Evolutionary conservation across 352 stramenopile genomes (phyloP).

Genomic region (Pythium rhizo-oryzae): DNA sequence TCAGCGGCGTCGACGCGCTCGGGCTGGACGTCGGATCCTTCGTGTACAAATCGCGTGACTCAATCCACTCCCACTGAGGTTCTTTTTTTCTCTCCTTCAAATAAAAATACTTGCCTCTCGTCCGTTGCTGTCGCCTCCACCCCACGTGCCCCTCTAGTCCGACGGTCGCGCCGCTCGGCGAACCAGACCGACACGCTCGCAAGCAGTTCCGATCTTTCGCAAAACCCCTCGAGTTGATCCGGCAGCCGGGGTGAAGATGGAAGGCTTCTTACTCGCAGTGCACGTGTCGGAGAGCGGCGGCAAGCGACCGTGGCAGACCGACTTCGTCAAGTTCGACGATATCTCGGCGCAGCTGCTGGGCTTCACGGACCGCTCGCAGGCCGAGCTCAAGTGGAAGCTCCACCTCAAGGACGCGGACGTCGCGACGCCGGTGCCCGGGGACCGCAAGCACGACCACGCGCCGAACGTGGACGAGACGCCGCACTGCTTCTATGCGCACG

Average conservation of each 20-base stretch:
- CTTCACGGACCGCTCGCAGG: slow-evolving; percentile 54
- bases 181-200: too few species aligned
- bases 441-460: slow-evolving; percentile 46
- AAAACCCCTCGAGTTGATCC: neutral
- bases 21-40: slow-evolving; percentile 64
- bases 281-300: slow-evolving; percentile 28
- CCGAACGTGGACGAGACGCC: slow-evolving; percentile 47
- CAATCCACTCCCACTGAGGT: slow-evolving; percentile 14
- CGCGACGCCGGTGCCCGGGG: slow-evolving; percentile 53
- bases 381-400: slow-evolving; percentile 53
- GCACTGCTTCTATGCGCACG: slow-evolving; percentile 65
- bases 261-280: slow-evolving; percentile 49
- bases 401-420: slow-evolving; percentile 54
- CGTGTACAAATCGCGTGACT: slow-evolving; percentile 38
- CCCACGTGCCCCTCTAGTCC: neutral
- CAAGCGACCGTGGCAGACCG: slow-evolving; percentile 52
- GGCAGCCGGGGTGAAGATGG: slow-evolving; percentile 28
- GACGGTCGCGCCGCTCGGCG: neutral
- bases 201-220: neutral
- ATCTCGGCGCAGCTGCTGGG: slow-evolving; percentile 64
- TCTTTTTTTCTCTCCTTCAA: slow-evolving; percentile 5
- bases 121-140: slow-evolving; percentile 11
- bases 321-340: slow-evolving; percentile 67
- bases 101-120: slow-evolving; percentile 12
- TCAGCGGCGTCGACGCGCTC: slow-evolving; percentile 47